Percentiles rank a stretch among this genome's conserved stretches.
These are phyloP conservation scores for Ophiostoma sp. DNA, from an alignment of 2,329 filamentous ascomycete genomes.

Conservation along the genomic window DNA sequence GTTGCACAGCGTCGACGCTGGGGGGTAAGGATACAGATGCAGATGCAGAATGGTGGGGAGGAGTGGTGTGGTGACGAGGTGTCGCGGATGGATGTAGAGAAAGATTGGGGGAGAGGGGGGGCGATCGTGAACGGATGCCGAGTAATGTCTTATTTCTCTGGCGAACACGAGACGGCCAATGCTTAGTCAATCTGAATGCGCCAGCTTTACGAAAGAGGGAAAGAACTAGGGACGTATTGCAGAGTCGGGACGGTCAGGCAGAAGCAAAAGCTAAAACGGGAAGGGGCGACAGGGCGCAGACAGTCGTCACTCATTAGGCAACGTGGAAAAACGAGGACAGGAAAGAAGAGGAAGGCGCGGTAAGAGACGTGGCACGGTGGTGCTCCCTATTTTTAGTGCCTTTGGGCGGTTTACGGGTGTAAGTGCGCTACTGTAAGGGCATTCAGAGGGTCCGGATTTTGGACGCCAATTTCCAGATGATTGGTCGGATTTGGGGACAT, in stretches of 20 bases:
- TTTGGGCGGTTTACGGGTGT: background rate
- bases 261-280: background rate
- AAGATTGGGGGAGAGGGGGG: conserved; percentile 6
- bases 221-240: background rate
- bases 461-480: too few species aligned
- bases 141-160: background rate
- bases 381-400: background rate
- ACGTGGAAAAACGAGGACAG: conserved; percentile 2
- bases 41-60: background rate
- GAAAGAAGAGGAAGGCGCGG: conserved; percentile 1
- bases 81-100: background rate
- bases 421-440: background rate
- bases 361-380: background rate
- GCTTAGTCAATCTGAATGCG: conserved; percentile 9
- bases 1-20: conserved; percentile 13
- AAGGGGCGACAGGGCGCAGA: conserved; percentile 5
- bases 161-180: background rate
- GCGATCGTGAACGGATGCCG: background rate
- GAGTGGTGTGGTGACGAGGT: background rate
- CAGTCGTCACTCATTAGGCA: background rate
- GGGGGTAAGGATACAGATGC: background rate
- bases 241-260: background rate
- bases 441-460: background rate
- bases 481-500: too few species aligned
- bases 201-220: background rate